phyloP scores from a whole-genome alignment of 2,329 filamentous ascomycete species.

The Domatiomyces globalis region DNA sequence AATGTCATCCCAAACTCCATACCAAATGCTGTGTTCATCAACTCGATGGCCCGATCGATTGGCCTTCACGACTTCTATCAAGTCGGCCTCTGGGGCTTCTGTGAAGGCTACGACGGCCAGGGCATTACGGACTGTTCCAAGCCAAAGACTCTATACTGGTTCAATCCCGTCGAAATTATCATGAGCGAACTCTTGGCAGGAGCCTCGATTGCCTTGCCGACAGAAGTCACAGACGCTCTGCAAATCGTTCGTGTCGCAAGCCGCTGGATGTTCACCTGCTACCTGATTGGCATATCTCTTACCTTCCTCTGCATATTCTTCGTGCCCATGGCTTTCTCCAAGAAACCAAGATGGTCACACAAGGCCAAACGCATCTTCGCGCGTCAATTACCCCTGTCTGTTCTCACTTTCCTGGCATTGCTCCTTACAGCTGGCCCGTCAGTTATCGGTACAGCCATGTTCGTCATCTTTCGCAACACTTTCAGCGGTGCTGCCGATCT shows the following conservation, averaged over 20 bases:
- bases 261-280: constrained; percentile 80
- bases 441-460: constrained; percentile 69
- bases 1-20: constrained; percentile 63
- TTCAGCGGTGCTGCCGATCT: constrained; percentile 53
- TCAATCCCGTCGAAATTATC: constrained; percentile 75
- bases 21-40: constrained; percentile 61
- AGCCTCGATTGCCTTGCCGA: constrained; percentile 68
- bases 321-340: constrained; percentile 37
- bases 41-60: constrained; percentile 71
- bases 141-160: constrained; percentile 65
- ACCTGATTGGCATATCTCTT: constrained; percentile 56
- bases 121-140: constrained; percentile 64
- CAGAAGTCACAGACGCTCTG: constrained; percentile 58
- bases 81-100: constrained; percentile 83
- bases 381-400: constrained; percentile 50
- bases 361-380: constrained; percentile 25
- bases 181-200: constrained; percentile 66
- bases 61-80: constrained; percentile 92
- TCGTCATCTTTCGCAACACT: constrained; percentile 64
- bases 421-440: constrained; percentile 56
- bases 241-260: constrained; percentile 59
- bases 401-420: constrained; percentile 54
- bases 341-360: constrained; percentile 22
- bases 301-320: constrained; percentile 59
- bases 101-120: constrained; percentile 64